Percentiles rank a stretch among this genome's conserved stretches.
Conservation (phyloP, 176 grass and related monocot genomes). For the Canna indica region DNA sequence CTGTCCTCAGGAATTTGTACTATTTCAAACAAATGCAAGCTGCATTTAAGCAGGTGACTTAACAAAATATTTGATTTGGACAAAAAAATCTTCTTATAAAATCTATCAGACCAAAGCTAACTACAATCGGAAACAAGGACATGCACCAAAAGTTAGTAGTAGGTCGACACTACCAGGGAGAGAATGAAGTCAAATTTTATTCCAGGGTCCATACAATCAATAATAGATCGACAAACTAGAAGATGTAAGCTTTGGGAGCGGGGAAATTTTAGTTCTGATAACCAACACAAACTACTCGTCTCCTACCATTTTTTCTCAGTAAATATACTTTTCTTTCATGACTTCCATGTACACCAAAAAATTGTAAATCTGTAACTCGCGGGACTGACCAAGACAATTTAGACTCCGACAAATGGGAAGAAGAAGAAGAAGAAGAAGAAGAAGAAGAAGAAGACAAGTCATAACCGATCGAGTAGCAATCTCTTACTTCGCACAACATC, state of each 20-base stretch:
- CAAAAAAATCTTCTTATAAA: background rate
- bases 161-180: too few species aligned
- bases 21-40: background rate
- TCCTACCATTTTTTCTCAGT: too few species aligned
- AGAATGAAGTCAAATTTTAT: too few species aligned
- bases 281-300: too few species aligned
- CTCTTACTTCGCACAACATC: background rate
- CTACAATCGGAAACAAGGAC: background rate
- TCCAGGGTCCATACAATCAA: too few species aligned
- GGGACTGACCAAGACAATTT: background rate
- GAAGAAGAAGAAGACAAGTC: background rate
- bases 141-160: background rate
- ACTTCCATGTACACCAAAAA: background rate
- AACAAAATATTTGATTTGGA: background rate
- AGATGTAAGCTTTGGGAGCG: too few species aligned
- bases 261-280: too few species aligned
- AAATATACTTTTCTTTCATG: too few species aligned
- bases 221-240: too few species aligned
- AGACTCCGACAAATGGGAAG: background rate
- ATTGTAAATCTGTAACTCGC: background rate
- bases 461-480: background rate
- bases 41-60: background rate
- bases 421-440: background rate
- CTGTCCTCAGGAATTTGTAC: background rate
- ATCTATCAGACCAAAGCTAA: background rate